Conservation (phyloP, 176 grass and related monocot genomes). For the Bonia amplexicaulis region DNA sequence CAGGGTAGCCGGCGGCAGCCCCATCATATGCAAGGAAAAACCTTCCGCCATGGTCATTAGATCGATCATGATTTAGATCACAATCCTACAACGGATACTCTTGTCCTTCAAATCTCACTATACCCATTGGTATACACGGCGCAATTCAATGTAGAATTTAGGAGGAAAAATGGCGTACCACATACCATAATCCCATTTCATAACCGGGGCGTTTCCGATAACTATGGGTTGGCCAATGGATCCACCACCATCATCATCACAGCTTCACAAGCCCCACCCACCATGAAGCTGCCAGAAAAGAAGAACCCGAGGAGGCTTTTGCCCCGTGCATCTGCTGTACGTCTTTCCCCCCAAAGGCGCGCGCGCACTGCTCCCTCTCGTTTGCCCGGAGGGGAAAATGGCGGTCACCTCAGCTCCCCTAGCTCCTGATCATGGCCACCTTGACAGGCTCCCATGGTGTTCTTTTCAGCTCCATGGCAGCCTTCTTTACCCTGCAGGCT, state of each 20-base stretch:
- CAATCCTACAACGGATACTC: too few relatives aligned
- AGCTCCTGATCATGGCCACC: conserved; percentile 16
- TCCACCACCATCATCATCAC: neutral
- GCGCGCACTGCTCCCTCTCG: neutral
- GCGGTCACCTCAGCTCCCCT: neutral
- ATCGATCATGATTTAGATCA: too few relatives aligned
- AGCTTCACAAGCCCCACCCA: neutral
- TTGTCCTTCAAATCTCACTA: too few relatives aligned
- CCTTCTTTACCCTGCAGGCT: neutral
- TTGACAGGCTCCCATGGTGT: conserved; percentile 19
- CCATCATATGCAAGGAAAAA: neutral
- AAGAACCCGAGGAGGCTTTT: conserved; percentile 29
- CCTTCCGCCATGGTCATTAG: too few relatives aligned
- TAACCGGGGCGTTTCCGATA: too few relatives aligned
- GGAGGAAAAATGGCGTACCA: too few relatives aligned
- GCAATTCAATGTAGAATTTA: too few relatives aligned
- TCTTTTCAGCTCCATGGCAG: conserved; percentile 15
- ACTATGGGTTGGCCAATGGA: too few relatives aligned
- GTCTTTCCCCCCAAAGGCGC: neutral
- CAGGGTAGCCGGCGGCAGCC: too few relatives aligned
- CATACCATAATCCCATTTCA: too few relatives aligned
- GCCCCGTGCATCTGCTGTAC: conserved; percentile 14
- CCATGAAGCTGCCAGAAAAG: neutral
- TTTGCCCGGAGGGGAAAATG: neutral
- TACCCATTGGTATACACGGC: too few relatives aligned